These are phyloP conservation scores for Curvularia verruculosa DNA, from an alignment of 2,329 filamentous ascomycete genomes.

Conservation along the genomic window DNA sequence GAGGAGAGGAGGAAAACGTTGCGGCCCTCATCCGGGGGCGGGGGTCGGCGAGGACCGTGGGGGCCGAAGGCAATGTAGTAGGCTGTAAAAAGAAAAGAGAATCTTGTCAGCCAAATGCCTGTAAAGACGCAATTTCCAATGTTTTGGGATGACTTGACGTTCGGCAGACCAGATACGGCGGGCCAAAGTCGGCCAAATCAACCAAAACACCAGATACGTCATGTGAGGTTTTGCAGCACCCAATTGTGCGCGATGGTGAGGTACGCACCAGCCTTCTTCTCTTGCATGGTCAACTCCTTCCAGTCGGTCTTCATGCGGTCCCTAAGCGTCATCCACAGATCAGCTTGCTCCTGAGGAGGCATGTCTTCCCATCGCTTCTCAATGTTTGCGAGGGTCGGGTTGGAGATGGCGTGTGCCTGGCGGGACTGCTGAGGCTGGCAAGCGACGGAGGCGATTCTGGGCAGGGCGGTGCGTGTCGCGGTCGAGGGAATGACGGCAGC, in stretches of 20 bases:
- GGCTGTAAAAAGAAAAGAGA: slow-evolving; percentile 63
- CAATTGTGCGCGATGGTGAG: slow-evolving; percentile 19
- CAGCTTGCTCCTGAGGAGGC: slow-evolving; percentile 98
- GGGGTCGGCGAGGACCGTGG: slow-evolving; percentile 85
- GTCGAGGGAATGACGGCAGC: slow-evolving; percentile 43
- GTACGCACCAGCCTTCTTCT: slow-evolving; percentile 98
- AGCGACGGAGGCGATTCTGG: slow-evolving; percentile 45
- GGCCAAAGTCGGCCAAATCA: slow-evolving; percentile 28
- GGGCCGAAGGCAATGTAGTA: slow-evolving; percentile 99
- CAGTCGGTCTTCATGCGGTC: slow-evolving; percentile 99
- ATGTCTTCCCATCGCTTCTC: slow-evolving; percentile 99
- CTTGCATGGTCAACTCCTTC: slow-evolving; percentile 90
- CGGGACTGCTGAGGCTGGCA: slow-evolving; percentile 59
- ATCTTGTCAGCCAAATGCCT: slow-evolving; percentile 31
- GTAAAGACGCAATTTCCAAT: slow-evolving; percentile 16
- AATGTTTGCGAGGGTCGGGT: slow-evolving; percentile 95
- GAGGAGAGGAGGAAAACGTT: slow-evolving; percentile 77
- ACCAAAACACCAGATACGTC: slow-evolving; percentile 38
- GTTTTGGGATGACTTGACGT: slow-evolving; percentile 20
- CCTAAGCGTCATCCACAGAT: slow-evolving; percentile 97
- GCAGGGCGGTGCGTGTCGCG: slow-evolving; percentile 44
- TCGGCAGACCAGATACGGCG: slow-evolving; percentile 21
- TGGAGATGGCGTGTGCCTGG: slow-evolving; percentile 91
- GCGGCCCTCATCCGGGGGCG: slow-evolving; percentile 83
- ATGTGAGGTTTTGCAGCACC: slow-evolving; percentile 26